Evolutionary conservation across 2,329 filamentous ascomycete genomes (phyloP).

Genomic region (Diaporthe sp.): DNA sequence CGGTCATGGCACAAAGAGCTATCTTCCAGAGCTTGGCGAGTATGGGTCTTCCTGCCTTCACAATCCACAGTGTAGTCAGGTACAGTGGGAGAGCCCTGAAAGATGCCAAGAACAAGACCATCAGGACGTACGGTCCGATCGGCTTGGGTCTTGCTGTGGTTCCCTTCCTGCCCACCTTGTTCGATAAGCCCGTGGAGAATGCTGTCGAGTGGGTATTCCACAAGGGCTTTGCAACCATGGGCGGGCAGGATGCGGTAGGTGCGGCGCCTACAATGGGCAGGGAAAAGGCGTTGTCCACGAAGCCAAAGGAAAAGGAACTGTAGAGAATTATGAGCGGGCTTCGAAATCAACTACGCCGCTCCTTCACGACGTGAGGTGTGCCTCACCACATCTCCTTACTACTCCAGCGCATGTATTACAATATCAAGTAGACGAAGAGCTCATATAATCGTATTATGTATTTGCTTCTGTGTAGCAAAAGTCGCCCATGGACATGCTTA

Average conservation of each 20-base stretch:
- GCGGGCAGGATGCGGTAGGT: constrained; percentile 72
- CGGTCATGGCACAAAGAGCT: constrained; percentile 91
- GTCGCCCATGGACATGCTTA: constrained; percentile 3
- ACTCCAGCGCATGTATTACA: constrained; percentile 15
- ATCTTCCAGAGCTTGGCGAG: constrained; percentile 92
- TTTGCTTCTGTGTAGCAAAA: background rate
- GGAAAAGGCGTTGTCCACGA: constrained; percentile 59
- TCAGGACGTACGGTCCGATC: constrained; percentile 92
- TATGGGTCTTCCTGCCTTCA: constrained; percentile 95
- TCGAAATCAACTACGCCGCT: constrained; percentile 19
- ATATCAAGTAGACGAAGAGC: background rate
- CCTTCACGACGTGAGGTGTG: constrained; percentile 7
- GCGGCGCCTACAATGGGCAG: constrained; percentile 67
- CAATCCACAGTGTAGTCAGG: constrained; percentile 91
- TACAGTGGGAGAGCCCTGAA: constrained; percentile 93
- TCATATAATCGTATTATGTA: constrained; percentile 7
- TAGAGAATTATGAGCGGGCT: constrained; percentile 44
- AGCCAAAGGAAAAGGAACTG: constrained; percentile 62
- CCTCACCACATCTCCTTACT: constrained; percentile 8
- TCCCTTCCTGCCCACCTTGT: constrained; percentile 85
- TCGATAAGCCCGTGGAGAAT: constrained; percentile 93
- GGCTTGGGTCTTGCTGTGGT: constrained; percentile 84
- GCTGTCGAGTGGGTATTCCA: constrained; percentile 94
- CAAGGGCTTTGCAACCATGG: constrained; percentile 81
- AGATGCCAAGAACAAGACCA: constrained; percentile 78